phyloP scores from a whole-genome alignment of 2,329 filamentous ascomycete genomes.

The Microascus cirrosus region DNA sequence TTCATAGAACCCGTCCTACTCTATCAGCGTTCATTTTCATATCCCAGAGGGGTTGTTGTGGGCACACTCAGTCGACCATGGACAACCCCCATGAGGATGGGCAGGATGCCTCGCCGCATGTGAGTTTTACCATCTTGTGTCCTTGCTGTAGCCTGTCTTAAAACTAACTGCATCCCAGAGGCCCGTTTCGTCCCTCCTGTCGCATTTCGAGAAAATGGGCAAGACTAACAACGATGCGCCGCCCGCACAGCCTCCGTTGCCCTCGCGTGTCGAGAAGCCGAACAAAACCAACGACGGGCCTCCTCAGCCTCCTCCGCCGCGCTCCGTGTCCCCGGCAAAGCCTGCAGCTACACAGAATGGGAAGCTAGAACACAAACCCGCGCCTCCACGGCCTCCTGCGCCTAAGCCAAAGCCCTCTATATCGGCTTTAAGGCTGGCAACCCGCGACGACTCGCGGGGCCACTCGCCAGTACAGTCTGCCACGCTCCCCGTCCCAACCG shows the following conservation, averaged over 20 bases:
- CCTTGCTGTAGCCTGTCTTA: neutral
- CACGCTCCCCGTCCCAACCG: slow-evolving; percentile 27
- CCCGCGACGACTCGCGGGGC: neutral
- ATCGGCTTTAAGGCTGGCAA: slow-evolving; percentile 11
- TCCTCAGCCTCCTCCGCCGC: slow-evolving; percentile 13
- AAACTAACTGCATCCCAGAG: slow-evolving; percentile 35
- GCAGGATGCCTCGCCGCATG: slow-evolving; percentile 67
- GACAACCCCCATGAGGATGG: slow-evolving; percentile 30
- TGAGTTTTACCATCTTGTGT: slow-evolving; percentile 25
- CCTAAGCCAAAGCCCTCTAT: slow-evolving; percentile 19
- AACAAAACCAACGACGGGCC: slow-evolving; percentile 31
- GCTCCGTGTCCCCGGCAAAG: slow-evolving; percentile 24
- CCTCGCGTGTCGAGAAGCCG: slow-evolving; percentile 74
- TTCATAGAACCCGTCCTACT: neutral
- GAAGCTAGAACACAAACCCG: slow-evolving; percentile 23
- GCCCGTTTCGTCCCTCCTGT: slow-evolving; percentile 71
- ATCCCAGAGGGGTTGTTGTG: slow-evolving; percentile 5
- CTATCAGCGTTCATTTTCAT: neutral
- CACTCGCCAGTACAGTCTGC: slow-evolving; percentile 24
- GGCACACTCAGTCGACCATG: slow-evolving; percentile 4
- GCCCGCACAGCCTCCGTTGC: slow-evolving; percentile 31
- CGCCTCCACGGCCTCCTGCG: slow-evolving; percentile 18
- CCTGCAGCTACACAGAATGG: slow-evolving; percentile 29
- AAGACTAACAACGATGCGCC: slow-evolving; percentile 24
- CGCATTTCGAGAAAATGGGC: slow-evolving; percentile 70